Evolutionary conservation across 768 basidiomycete genomes (phyloP).

Genomic region (Lentinula raphanica): DNA sequence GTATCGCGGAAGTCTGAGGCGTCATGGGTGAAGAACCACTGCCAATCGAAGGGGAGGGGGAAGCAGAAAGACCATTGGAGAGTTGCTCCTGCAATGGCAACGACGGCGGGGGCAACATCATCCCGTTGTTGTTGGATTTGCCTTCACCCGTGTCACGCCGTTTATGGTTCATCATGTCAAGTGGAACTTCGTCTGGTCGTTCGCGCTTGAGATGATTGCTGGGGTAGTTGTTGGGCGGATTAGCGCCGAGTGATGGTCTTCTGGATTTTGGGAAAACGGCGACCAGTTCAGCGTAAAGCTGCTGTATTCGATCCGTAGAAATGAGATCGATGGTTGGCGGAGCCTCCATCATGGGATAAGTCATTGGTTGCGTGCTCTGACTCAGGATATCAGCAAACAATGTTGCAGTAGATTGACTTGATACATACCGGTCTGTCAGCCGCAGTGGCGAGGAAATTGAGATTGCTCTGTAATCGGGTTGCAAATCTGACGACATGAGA

Average conservation of each 20-base stretch:
- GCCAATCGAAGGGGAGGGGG: neutral
- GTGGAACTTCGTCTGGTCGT: constrained; percentile 43
- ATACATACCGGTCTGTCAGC: constrained; percentile 50
- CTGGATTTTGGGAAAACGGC: constrained; percentile 49
- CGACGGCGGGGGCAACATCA: constrained; percentile 34
- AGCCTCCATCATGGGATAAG: constrained; percentile 50
- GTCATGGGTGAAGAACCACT: neutral
- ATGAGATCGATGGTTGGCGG: constrained; percentile 45
- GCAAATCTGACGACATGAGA: constrained; percentile 42
- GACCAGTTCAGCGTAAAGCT: constrained; percentile 59
- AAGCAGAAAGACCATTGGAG: neutral
- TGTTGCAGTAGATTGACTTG: constrained; percentile 28
- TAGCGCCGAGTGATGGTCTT: constrained; percentile 32
- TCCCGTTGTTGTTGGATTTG: constrained; percentile 29
- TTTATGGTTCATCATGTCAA: constrained; percentile 43
- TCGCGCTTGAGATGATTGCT: constrained; percentile 52
- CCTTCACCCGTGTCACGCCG: constrained; percentile 66
- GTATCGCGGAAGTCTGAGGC: constrained; percentile 2
- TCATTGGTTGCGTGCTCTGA: neutral
- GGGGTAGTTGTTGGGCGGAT: constrained; percentile 16
- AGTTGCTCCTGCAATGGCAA: neutral
- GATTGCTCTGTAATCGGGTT: constrained; percentile 60
- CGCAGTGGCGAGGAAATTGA: constrained; percentile 66
- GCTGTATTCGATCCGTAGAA: constrained; percentile 55
- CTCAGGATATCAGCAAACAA: neutral